Evolutionary conservation across 140 eudicot species (phyloP).

Genomic region (Flaveria floridana): DNA sequence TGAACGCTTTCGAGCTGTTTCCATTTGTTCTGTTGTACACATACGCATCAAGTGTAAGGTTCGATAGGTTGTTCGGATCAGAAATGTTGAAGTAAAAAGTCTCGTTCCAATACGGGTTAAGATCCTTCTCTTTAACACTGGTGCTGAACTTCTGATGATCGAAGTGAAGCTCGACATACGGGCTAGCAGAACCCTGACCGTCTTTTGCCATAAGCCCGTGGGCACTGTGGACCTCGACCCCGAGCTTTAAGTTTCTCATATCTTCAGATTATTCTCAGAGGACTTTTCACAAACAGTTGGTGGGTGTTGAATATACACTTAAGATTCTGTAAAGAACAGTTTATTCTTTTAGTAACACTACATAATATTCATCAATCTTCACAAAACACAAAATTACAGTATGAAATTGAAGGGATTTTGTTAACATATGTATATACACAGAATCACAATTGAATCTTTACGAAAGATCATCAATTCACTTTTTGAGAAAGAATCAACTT

Average conservation of each 20-base stretch:
- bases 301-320: conserved; percentile 20
- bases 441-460: conserved; percentile 25
- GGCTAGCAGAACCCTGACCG: conserved; percentile 74
- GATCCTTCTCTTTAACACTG: conserved; percentile 73
- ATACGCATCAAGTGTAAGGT: conserved; percentile 66
- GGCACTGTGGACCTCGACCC: conserved; percentile 77
- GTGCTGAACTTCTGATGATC: conserved; percentile 74
- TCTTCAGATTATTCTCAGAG: conserved; percentile 6
- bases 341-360: neutral
- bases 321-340: neutral
- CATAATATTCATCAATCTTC: neutral
- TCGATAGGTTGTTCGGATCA: conserved; percentile 50
- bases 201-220: conserved; percentile 77
- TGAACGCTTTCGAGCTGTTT: conserved; percentile 48
- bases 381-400: neutral
- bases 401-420: neutral
- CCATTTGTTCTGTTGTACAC: conserved; percentile 48
- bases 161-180: conserved; percentile 76
- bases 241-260: conserved; percentile 79
- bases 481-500: conserved; percentile 30
- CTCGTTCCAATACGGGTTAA: conserved; percentile 82
- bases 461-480: conserved; percentile 8
- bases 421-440: conserved; percentile 3
- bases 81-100: conserved; percentile 73
- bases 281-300: conserved; percentile 30